These are phyloP conservation scores for Hortaea sp. DNA, from an alignment of 2,329 filamentous ascomycete species.

Conservation along the genomic window DNA sequence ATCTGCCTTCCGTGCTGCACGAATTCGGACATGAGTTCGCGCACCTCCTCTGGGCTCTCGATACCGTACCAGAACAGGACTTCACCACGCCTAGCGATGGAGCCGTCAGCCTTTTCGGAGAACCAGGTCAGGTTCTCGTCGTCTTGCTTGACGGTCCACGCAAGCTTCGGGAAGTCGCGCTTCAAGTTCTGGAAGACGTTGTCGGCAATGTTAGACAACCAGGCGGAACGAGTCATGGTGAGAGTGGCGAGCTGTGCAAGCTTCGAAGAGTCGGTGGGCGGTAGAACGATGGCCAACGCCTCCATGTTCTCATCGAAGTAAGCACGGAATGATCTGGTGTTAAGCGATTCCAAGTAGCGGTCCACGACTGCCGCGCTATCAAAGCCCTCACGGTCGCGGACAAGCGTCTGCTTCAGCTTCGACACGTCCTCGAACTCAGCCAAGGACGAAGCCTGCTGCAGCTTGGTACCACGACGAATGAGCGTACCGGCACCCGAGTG, in stretches of 20 bases:
- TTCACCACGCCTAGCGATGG: slow-evolving; percentile 66
- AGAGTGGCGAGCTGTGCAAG: slow-evolving; percentile 81
- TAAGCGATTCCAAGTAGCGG: slow-evolving; percentile 71
- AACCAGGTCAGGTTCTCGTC: slow-evolving; percentile 98
- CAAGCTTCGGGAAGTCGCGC: slow-evolving; percentile 82
- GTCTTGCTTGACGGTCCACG: slow-evolving; percentile 93
- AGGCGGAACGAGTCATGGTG: slow-evolving; percentile 86
- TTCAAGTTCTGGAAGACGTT: slow-evolving; percentile 90
- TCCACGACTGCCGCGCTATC: slow-evolving; percentile 78
- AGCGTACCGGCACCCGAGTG: slow-evolving; percentile 90
- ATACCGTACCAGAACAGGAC: slow-evolving; percentile 96
- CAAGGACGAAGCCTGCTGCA: slow-evolving; percentile 62
- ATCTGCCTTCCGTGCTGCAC: slow-evolving; percentile 71
- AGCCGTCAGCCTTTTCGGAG: slow-evolving; percentile 92
- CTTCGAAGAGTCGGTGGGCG: slow-evolving; percentile 54
- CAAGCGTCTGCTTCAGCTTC: slow-evolving; percentile 70
- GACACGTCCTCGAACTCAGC: slow-evolving; percentile 65
- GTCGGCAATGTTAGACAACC: slow-evolving; percentile 89
- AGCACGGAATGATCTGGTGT: slow-evolving; percentile 71
- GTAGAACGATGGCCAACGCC: slow-evolving; percentile 79
- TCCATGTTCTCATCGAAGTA: slow-evolving; percentile 95
- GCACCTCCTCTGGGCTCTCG: slow-evolving; percentile 70
- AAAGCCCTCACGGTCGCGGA: slow-evolving; percentile 70
- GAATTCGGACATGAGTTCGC: slow-evolving; percentile 77
- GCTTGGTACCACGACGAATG: slow-evolving; percentile 83